These are phyloP conservation scores for Colletotrichum sp. DNA, from an alignment of 2,329 filamentous ascomycete genomes.

Conservation along the genomic window DNA sequence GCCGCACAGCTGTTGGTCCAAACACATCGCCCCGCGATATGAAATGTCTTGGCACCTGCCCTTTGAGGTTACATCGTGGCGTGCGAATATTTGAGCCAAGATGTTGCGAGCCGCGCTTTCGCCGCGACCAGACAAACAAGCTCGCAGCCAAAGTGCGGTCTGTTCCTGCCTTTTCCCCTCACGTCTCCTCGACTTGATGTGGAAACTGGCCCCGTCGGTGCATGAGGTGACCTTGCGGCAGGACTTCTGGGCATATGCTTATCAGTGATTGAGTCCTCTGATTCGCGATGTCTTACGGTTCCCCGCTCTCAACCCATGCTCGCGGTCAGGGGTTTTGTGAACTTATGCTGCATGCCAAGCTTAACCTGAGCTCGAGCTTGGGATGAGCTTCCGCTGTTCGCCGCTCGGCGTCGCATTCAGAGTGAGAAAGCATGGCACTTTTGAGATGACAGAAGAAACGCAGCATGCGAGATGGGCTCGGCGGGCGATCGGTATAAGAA, in stretches of 20 bases:
- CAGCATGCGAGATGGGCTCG: neutral
- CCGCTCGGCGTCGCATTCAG: neutral
- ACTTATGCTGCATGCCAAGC: conserved; percentile 5
- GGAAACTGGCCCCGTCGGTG: neutral
- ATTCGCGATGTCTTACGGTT: neutral
- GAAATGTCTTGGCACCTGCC: conserved; percentile 18
- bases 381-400: neutral
- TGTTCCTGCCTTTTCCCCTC: neutral
- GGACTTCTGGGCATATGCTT: neutral
- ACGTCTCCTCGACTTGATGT: neutral
- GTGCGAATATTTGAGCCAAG: neutral
- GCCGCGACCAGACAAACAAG: neutral
- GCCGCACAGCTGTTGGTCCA: neutral
- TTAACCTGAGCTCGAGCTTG: conserved; percentile 1
- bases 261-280: conserved; percentile 4
- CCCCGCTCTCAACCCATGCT: neutral
- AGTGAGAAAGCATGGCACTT: neutral
- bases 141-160: neutral
- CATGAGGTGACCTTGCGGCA: neutral
- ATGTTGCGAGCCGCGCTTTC: neutral
- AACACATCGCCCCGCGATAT: neutral
- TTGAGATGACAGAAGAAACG: neutral
- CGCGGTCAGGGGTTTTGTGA: neutral
- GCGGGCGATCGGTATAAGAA: neutral
- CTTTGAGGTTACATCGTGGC: conserved; percentile 10